phyloP scores from a whole-genome alignment of 2,329 filamentous ascomycete species.

The Colletotrichum tanaceti region DNA sequence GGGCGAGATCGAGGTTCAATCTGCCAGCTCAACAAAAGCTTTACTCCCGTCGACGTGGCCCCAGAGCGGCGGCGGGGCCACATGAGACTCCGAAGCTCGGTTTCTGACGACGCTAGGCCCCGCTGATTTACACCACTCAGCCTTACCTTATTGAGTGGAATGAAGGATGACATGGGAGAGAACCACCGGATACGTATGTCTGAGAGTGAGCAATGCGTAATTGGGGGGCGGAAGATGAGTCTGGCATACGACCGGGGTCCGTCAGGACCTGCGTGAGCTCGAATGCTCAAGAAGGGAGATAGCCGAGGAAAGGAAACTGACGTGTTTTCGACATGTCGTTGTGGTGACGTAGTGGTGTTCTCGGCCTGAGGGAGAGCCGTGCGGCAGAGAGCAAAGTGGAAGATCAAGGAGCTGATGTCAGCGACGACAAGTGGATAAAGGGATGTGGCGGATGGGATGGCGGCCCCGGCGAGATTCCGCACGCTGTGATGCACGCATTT shows the following conservation, averaged over 20 bases:
- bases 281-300: neutral
- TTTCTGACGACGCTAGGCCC: constrained; percentile 17
- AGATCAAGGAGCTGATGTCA: constrained; percentile 19
- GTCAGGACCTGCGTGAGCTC: constrained; percentile 20
- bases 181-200: constrained; percentile 3
- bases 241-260: neutral
- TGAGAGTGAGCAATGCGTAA: constrained; percentile 10
- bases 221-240: constrained; percentile 28
- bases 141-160: constrained; percentile 36
- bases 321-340: constrained; percentile 22
- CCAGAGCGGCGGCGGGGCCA: constrained; percentile 19
- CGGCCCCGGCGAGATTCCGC: constrained; percentile 20
- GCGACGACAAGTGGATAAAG: constrained; percentile 6
- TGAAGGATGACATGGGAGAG: constrained; percentile 16
- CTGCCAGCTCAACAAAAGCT: constrained; percentile 31
- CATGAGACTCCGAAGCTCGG: constrained; percentile 24
- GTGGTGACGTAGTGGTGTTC: constrained; percentile 33
- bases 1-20: constrained; percentile 5
- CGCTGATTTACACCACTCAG: constrained; percentile 26
- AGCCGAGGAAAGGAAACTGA: neutral
- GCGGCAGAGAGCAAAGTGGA: constrained; percentile 10
- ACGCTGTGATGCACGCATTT: constrained; percentile 33
- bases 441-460: constrained; percentile 7
- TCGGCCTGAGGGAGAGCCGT: constrained; percentile 1
- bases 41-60: constrained; percentile 11